Conservation (phyloP, 192 early-diverging fungal species). For the Pilaira anomala region DNA sequence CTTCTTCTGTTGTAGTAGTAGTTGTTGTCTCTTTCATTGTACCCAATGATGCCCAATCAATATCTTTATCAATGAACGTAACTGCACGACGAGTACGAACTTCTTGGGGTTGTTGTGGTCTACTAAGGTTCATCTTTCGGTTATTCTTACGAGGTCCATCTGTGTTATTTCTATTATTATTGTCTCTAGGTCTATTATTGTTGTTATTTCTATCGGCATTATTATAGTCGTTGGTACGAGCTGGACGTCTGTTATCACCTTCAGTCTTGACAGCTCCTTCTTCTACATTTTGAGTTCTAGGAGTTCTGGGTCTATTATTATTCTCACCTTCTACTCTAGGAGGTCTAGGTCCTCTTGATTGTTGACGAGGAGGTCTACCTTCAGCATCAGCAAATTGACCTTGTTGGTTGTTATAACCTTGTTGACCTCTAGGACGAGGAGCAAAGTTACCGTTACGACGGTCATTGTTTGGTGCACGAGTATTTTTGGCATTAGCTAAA, state of each 20-base stretch:
- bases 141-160: not conserved
- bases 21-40: not conserved
- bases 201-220: not conserved
- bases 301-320: slow-evolving; percentile 5
- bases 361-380: not conserved
- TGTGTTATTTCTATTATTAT: slow-evolving; percentile 16
- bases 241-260: not conserved
- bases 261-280: not conserved
- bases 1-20: not conserved
- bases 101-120: slow-evolving; percentile 9
- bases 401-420: not conserved
- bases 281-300: not conserved
- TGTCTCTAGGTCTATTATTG: not conserved
- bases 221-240: not conserved
- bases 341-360: not conserved
- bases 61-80: slow-evolving; percentile 31
- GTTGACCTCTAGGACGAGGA: not conserved
- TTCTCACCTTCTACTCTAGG: not conserved
- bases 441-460: slow-evolving; percentile 21
- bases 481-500: slow-evolving; percentile 22
- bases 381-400: slow-evolving; percentile 34
- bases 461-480: slow-evolving; percentile 6
- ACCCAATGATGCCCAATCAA: slow-evolving; percentile 33
- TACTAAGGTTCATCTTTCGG: not conserved
- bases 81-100: slow-evolving; percentile 18